A percentile compares a stretch with the other conserved stretches of the same genome.
Evolutionary conservation across 148 eudicot genomes (phyloP).

Genomic region (Heliosperma pusillum): DNA sequence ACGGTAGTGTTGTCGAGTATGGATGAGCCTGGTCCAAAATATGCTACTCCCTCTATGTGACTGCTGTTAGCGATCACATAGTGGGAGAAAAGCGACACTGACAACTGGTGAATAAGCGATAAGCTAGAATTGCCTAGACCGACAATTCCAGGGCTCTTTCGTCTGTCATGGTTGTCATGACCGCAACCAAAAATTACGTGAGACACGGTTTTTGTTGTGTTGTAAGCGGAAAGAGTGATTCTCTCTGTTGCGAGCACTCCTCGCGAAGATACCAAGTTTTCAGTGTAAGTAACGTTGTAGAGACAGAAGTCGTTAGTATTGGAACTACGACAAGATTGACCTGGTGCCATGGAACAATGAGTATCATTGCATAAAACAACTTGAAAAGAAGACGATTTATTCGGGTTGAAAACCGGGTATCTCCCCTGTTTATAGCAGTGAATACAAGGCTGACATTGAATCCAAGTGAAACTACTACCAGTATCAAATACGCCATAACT

Average conservation of each 20-base stretch:
- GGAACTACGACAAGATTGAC: slow-evolving; percentile 20
- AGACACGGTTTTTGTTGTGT: slow-evolving; percentile 19
- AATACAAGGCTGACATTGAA: slow-evolving; percentile 30
- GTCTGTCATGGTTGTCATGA: slow-evolving; percentile 21
- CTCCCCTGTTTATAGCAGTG: slow-evolving; percentile 25
- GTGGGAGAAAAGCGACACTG: slow-evolving; percentile 29
- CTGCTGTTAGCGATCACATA: slow-evolving; percentile 25
- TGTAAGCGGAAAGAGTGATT: slow-evolving; percentile 15
- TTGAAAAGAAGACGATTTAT: slow-evolving; percentile 24
- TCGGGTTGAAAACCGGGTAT: slow-evolving; percentile 24
- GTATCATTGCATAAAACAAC: slow-evolving; percentile 10
- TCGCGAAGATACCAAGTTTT: slow-evolving; percentile 5
- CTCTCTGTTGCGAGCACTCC: slow-evolving; percentile 26
- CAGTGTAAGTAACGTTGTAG: slow-evolving; percentile 20
- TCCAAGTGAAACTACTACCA: slow-evolving; percentile 31
- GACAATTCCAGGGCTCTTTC: slow-evolving; percentile 24
- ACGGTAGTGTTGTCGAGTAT: background rate
- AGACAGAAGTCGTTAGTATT: slow-evolving; percentile 16
- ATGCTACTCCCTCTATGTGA: slow-evolving; percentile 25
- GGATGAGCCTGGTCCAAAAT: slow-evolving; percentile 21
- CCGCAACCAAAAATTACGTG: slow-evolving; percentile 29
- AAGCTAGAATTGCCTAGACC: slow-evolving; percentile 23
- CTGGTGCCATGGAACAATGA: slow-evolving; percentile 21
- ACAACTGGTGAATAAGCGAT: slow-evolving; percentile 22
- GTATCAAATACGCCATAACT: slow-evolving; percentile 31